Evolutionary conservation across 2,329 filamentous ascomycete genomes (phyloP).

Genomic region (Colletotrichum horii): DNA sequence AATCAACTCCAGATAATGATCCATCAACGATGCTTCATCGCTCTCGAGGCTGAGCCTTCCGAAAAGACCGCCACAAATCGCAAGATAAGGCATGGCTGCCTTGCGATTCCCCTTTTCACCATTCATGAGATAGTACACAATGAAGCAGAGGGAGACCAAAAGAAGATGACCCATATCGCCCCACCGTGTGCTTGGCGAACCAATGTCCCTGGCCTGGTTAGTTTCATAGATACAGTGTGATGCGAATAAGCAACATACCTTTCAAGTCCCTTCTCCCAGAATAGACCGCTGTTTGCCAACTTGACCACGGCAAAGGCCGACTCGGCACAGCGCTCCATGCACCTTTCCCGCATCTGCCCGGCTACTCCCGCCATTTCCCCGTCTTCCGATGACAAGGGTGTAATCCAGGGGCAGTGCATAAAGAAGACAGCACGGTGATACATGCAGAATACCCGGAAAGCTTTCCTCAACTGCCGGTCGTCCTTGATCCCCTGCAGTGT

Average conservation of each 20-base stretch:
- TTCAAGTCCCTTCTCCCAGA: slow-evolving; percentile 7
- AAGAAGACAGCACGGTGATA: slow-evolving; percentile 8
- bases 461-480: background rate
- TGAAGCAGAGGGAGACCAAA: slow-evolving; percentile 14
- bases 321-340: slow-evolving; percentile 1
- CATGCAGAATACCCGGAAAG: slow-evolving; percentile 13
- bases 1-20: slow-evolving; percentile 10
- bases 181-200: slow-evolving; percentile 1
- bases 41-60: background rate
- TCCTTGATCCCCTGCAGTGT: background rate
- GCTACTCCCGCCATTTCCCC: background rate
- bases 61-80: slow-evolving; percentile 5
- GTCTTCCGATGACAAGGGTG: background rate
- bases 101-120: background rate
- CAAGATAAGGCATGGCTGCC: slow-evolving; percentile 8
- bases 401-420: slow-evolving; percentile 8
- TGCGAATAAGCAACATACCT: background rate
- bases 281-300: slow-evolving; percentile 3
- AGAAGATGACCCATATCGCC: slow-evolving; percentile 11
- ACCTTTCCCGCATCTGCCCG: background rate
- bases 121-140: slow-evolving; percentile 7
- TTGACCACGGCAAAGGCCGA: slow-evolving; percentile 10
- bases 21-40: background rate
- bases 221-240: background rate
- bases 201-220: background rate